These are phyloP conservation scores for Gossypium mustelinum DNA, from an alignment of 345 rosid species.

Conservation along the genomic window DNA sequence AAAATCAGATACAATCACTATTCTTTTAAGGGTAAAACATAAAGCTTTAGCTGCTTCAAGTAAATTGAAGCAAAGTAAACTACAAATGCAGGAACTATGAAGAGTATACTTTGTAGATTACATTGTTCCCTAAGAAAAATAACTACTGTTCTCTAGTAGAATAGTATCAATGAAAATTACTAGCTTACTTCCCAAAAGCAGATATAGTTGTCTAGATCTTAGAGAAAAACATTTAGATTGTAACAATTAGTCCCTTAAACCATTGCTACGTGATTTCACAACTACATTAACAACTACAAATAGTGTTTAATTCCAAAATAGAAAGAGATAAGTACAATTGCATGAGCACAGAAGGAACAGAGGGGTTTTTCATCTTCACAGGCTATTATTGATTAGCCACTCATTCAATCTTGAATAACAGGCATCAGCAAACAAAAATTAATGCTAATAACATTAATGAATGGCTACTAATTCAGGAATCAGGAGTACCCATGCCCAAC, in stretches of 20 bases:
- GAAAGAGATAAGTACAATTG: neutral
- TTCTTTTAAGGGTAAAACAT: no score
- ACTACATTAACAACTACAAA: neutral
- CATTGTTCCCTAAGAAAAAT: neutral
- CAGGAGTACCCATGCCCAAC: neutral
- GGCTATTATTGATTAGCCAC: neutral
- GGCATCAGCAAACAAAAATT: neutral
- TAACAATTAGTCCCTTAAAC: neutral
- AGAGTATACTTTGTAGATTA: conserved; percentile 1
- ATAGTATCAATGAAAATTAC: neutral
- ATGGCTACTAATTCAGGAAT: neutral
- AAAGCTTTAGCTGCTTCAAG: no score
- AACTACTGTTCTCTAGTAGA: neutral
- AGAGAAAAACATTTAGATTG: neutral
- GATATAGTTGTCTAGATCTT: neutral
- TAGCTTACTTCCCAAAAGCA: neutral
- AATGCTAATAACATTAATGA: neutral
- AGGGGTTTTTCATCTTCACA: neutral
- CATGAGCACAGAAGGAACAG: neutral
- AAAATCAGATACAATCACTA: no score
- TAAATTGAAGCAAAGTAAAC: no score
- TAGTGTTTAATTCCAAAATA: neutral
- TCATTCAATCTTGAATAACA: neutral
- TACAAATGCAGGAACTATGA: neutral
- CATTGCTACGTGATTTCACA: neutral